phyloP scores from a whole-genome alignment of 345 rosid genomes.

The Linum usitatissimum region DNA sequence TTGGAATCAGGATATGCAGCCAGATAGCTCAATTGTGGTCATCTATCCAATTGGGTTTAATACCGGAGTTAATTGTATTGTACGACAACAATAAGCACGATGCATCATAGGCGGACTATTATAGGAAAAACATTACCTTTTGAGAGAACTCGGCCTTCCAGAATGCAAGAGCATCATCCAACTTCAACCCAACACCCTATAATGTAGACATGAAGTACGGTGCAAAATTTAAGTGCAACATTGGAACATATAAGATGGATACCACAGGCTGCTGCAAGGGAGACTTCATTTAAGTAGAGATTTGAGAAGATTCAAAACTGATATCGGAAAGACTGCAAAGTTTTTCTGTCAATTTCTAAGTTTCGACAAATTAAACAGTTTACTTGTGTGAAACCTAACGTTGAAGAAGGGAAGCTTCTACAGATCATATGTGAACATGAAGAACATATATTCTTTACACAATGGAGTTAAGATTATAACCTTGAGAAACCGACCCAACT shows the following conservation, averaged over 20 bases:
- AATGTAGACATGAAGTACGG: constrained; percentile 10
- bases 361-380: no score
- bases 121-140: constrained; percentile 36
- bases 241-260: not conserved
- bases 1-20: not conserved
- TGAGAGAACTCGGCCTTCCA: constrained; percentile 88
- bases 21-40: no score
- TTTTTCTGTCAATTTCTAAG: no score
- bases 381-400: no score
- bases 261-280: not conserved
- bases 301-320: not conserved
- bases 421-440: not conserved
- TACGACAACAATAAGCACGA: no score
- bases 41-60: no score
- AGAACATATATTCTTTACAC: not conserved
- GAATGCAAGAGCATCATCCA: constrained; percentile 89
- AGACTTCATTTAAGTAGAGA: not conserved
- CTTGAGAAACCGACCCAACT: constrained; percentile 86
- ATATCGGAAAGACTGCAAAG: no score
- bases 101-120: no score
- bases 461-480: constrained; percentile 26
- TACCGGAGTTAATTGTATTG: no score
- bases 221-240: constrained; percentile 3
- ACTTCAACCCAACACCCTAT: constrained; percentile 81
- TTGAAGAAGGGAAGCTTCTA: not conserved